Evolutionary conservation across 306 rosid species (phyloP), one percentile per base, ranked within the genome.

Genomic region (Lathyrus sativus): DNA sequence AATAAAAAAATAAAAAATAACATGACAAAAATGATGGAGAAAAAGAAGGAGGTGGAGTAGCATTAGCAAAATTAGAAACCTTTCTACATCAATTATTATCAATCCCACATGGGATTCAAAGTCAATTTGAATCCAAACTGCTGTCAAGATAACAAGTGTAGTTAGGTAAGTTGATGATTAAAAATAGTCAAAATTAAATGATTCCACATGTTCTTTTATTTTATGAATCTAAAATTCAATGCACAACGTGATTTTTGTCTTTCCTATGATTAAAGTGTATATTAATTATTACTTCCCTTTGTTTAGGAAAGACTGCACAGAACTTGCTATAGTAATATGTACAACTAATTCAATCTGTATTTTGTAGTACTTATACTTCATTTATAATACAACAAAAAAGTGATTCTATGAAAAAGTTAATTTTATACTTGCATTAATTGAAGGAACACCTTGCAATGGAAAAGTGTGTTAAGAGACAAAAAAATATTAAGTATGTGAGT

Each of bases 211-310:
- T 73, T 39, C 43, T 58, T 31, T 58, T 38, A 59, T 67, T 76
- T 76, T 26, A 72, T 35, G 67, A 50, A 19, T 57, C 73, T 60
- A 26, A 72, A 67, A 69, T 76, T 45, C 76, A 72, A 72, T 73
- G 76, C 46, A 46, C 70, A 76, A 68, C 63, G 65, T 80, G 76
- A 62, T 76, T 74, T 13, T 68, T 62, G 79, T 68, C 78, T 72
- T 69, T 69, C 62, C 51, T 46, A 31, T 48, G 60, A 39, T 55
- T 61, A 45, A 53, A 53, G 60, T 48, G 17, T 60, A 38, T 38
- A 60, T 60, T 19, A 11, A 62, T 41, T 62, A 62, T 41, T 39
- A 62, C 35, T 19, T 41, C 67, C 67, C 49, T 62, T 62, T 6
- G 51, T 62, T 41, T 22, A 22, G 35, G 33, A 62, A 62, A 62